A percentile compares a stretch with the other conserved stretches of the same genome.
These are phyloP conservation scores for Aspergillus pseudoviridinutans DNA, from an alignment of 2,329 filamentous ascomycete species.

Conservation along the genomic window DNA sequence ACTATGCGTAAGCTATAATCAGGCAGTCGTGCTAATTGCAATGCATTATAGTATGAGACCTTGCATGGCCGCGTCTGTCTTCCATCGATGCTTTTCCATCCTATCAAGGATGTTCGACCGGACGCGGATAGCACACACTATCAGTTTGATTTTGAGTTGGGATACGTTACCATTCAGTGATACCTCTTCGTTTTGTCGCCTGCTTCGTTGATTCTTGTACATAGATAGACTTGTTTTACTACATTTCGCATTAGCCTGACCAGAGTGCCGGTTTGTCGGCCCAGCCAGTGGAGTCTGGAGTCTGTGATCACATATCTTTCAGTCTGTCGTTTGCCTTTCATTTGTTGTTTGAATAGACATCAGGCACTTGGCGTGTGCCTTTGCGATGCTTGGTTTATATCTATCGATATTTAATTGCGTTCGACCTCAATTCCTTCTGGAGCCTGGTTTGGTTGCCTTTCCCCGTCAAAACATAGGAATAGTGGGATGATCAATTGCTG, in stretches of 20 bases:
- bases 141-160: neutral
- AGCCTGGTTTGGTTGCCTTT: too few species aligned
- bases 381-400: neutral
- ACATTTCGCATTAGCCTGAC: neutral
- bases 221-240: neutral
- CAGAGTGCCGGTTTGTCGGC: neutral
- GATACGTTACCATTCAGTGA: neutral
- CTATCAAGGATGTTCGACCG: conserved; percentile 22
- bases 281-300: neutral
- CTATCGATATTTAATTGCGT: neutral
- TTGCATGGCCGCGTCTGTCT: conserved; percentile 21
- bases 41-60: conserved; percentile 6
- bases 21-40: neutral
- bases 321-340: neutral
- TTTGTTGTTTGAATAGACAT: neutral
- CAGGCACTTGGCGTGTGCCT: neutral
- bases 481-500: too few species aligned
- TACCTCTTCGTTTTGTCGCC: neutral
- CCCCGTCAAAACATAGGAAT: too few species aligned
- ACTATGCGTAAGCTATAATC: neutral
- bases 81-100: conserved; percentile 28
- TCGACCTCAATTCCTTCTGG: neutral
- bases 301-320: neutral
- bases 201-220: neutral
- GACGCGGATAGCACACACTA: conserved; percentile 5